A percentile compares a stretch with the other conserved stretches of the same genome.
Conservation (phyloP, 2,329 filamentous ascomycete species). For the Talaromyces islandicus region DNA sequence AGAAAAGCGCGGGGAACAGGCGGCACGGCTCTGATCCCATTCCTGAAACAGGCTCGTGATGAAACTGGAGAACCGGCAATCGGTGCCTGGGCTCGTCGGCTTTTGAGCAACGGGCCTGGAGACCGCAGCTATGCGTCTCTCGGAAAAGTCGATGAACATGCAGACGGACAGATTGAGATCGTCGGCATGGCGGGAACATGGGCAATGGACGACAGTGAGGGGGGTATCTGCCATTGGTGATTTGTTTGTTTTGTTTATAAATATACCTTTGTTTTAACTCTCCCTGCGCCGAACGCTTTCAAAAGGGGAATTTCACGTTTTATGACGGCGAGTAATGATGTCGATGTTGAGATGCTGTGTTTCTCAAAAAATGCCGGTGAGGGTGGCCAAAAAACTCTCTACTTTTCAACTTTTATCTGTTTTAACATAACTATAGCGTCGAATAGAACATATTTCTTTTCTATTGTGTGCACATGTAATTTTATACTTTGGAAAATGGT, state of each 20-base stretch:
- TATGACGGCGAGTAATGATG: neutral
- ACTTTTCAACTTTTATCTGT: neutral
- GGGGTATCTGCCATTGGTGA: conserved; percentile 54
- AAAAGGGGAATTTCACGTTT: neutral
- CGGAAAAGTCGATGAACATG: conserved; percentile 49
- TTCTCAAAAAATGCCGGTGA: neutral
- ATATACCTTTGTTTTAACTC: neutral
- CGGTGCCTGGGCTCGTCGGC: conserved; percentile 55
- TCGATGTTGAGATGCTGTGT: neutral
- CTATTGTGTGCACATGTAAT: neutral
- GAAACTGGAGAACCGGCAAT: conserved; percentile 93
- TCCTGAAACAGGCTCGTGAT: conserved; percentile 92
- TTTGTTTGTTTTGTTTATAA: neutral
- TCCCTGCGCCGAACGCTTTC: neutral
- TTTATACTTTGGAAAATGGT: neutral
- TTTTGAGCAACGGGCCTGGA: conserved; percentile 50
- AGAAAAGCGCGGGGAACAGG: conserved; percentile 80
- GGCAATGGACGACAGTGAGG: conserved; percentile 79
- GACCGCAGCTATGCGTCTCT: conserved; percentile 35
- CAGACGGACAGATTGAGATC: conserved; percentile 51
- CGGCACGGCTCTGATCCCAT: conserved; percentile 88
- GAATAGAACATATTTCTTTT: no score
- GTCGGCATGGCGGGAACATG: conserved; percentile 77
- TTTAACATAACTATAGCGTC: neutral
- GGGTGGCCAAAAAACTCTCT: neutral